Conservation (phyloP, 805 yeast species). For the Metahyphopichia silvanorum region DNA sequence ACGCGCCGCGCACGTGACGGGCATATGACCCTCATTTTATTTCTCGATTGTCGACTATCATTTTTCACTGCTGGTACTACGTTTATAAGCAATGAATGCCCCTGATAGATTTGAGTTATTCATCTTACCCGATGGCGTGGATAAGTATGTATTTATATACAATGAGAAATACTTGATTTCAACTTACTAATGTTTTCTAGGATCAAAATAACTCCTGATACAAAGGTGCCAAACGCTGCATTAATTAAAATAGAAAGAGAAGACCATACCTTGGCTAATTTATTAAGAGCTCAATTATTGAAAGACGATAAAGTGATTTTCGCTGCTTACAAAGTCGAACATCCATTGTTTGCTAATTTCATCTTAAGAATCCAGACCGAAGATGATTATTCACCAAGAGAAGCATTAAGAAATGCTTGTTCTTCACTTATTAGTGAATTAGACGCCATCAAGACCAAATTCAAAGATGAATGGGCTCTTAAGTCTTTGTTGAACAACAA, state of each 20-base stretch:
- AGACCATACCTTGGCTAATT: slow-evolving; percentile 94
- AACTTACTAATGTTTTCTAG: slow-evolving; percentile 30
- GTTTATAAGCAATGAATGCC: slow-evolving; percentile 87
- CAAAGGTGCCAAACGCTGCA: slow-evolving; percentile 93
- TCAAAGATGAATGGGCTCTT: slow-evolving; percentile 90
- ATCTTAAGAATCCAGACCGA: slow-evolving; percentile 93
- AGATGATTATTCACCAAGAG: slow-evolving; percentile 89
- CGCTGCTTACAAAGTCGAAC: slow-evolving; percentile 97
- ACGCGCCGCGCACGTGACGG: too few species aligned
- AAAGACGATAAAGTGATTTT: slow-evolving; percentile 87
- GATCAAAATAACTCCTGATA: slow-evolving; percentile 85
- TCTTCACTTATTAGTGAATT: slow-evolving; percentile 77
- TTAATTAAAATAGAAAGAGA: slow-evolving; percentile 92
- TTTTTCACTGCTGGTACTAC: too few species aligned
- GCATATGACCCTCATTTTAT: too few species aligned
- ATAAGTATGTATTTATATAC: slow-evolving; percentile 59
- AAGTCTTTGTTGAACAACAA: slow-evolving; percentile 62
- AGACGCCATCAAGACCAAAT: slow-evolving; percentile 68
- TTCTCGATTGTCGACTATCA: too few species aligned
- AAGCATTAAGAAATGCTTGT: slow-evolving; percentile 89
- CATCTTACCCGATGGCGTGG: slow-evolving; percentile 95
- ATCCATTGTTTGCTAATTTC: slow-evolving; percentile 94
- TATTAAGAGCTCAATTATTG: slow-evolving; percentile 80
- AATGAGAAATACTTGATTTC: neutral
- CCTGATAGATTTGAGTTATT: slow-evolving; percentile 98